Base-by-base conservation (phyloP, 148 eudicot species). In the Heliosperma pusillum region DNA sequence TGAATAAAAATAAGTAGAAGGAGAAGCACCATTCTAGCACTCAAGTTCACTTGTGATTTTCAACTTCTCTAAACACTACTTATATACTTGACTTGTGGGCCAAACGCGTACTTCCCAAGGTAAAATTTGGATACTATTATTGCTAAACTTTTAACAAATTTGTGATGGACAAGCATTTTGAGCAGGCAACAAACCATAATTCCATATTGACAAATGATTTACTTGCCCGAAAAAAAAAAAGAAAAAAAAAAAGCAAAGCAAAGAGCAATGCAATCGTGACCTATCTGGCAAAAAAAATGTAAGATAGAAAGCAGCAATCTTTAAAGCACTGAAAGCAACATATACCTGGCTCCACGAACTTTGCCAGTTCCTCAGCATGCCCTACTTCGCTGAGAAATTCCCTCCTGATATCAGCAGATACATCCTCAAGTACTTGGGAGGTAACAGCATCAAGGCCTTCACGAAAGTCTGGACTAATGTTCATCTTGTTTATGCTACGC, bases 351-450 rank as follows among this genome's bases (percentile, higher is more conserved):
- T 85, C 93, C 67, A 94, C 79, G 77, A 71, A 80, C 82, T 88
- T 88, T 75, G 90, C 86, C 62, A 91, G 84, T 74, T 90, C 91
- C 79, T 91, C 97, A 36, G 98, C 98, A 78, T 83, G 84, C 47
- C 77, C 93, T 69, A 94, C 90, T 87, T 91, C 98, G 45, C 70
- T 61, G 65, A 89, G 89, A 84, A 94, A 94, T 74, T 86, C 90
- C 78, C 81, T 82, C 83, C 88, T 91, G 74, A 94, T 87, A 73
- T 82, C 80, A 73, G 83, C 78, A 80, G 89, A 87, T 59, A 87
- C 59, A 82, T 91, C 90, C 62, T 78, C 85, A 7, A 77, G 86
- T n/a, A 78, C 83, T 72, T 75, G 77, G 22, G 76, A 61, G 66
- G 82, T 83, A 60, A 79, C 70, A 71, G 36, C 79, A 69, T 83